Percentiles rank a stretch among this genome's conserved stretches.
Conservation (phyloP, 2,329 filamentous ascomycete species). For the Ophiostoma angusticollis region DNA sequence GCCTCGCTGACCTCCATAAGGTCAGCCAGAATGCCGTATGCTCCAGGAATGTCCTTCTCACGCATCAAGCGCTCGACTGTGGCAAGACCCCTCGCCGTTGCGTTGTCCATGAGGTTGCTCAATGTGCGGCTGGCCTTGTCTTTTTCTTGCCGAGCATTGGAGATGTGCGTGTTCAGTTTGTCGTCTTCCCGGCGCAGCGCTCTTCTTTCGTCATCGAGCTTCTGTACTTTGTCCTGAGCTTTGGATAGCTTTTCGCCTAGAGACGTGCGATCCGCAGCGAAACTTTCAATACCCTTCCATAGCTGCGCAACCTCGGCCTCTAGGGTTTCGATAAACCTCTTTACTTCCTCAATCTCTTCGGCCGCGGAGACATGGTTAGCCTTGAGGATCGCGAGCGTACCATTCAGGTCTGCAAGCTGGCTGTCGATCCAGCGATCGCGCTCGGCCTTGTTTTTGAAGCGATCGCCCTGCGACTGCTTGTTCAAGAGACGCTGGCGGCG, state of each 20-base stretch:
- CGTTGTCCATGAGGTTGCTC: conserved; percentile 76
- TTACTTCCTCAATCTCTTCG: conserved; percentile 52
- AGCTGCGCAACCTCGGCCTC: conserved; percentile 57
- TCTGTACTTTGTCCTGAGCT: conserved; percentile 67
- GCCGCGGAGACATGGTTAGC: conserved; percentile 72
- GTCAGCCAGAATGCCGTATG: conserved; percentile 86
- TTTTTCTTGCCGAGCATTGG: conserved; percentile 63
- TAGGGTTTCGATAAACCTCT: conserved; percentile 33
- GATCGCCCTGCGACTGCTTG: conserved; percentile 80
- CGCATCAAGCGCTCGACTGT: conserved; percentile 72
- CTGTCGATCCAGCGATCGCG: conserved; percentile 70
- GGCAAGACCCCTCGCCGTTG: conserved; percentile 76
- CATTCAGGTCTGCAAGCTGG: conserved; percentile 69
- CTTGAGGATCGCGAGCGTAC: conserved; percentile 65
- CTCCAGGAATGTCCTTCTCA: conserved; percentile 67
- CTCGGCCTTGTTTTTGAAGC: conserved; percentile 79
- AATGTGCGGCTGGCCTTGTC: conserved; percentile 66
- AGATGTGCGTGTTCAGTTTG: conserved; percentile 65
- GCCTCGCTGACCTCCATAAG: conserved; percentile 75
- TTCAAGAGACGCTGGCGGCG: conserved; percentile 68
- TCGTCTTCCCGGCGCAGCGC: conserved; percentile 80
- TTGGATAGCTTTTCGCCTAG: conserved; percentile 62
- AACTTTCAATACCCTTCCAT: conserved; percentile 68
- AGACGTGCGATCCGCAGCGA: conserved; percentile 58
- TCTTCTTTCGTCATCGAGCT: conserved; percentile 75